Conservation (phyloP, 371 early-diverging fungal genomes). For the Batkoa obscura region DNA sequence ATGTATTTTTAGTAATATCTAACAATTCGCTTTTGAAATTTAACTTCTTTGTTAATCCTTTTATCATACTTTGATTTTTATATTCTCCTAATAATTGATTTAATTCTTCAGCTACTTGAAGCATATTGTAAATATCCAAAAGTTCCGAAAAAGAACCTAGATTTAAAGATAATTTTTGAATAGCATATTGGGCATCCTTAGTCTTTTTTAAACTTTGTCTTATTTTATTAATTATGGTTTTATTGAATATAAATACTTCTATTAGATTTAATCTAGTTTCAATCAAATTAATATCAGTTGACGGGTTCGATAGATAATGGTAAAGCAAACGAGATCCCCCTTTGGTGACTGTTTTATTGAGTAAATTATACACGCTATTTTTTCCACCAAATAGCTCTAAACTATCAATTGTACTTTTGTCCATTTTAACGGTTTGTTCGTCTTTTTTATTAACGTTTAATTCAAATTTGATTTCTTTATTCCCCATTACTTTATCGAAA, state of each 20-base stretch:
- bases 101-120: not conserved
- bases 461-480: slow-evolving; percentile 21
- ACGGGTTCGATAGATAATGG: slow-evolving; percentile 44
- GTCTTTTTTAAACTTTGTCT: slow-evolving; percentile 24
- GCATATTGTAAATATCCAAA: slow-evolving; percentile 14
- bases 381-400: slow-evolving; percentile 31
- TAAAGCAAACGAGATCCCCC: slow-evolving; percentile 58
- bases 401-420: slow-evolving; percentile 33
- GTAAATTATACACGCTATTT: no score
- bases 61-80: no score
- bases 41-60: no score
- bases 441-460: slow-evolving; percentile 21
- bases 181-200: slow-evolving; percentile 46
- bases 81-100: no score
- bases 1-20: no score
- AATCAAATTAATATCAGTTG: slow-evolving; percentile 30
- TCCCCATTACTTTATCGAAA: slow-evolving; percentile 29
- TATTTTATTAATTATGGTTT: slow-evolving; percentile 26
- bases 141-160: slow-evolving; percentile 42
- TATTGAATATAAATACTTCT: slow-evolving; percentile 30
- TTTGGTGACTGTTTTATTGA: slow-evolving; percentile 54
- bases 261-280: slow-evolving; percentile 43
- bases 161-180: slow-evolving; percentile 44
- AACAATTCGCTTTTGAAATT: no score
- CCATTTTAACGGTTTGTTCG: slow-evolving; percentile 28